phyloP scores from a whole-genome alignment of 2,329 filamentous ascomycete genomes.

The Tolypocladium tropicale region DNA sequence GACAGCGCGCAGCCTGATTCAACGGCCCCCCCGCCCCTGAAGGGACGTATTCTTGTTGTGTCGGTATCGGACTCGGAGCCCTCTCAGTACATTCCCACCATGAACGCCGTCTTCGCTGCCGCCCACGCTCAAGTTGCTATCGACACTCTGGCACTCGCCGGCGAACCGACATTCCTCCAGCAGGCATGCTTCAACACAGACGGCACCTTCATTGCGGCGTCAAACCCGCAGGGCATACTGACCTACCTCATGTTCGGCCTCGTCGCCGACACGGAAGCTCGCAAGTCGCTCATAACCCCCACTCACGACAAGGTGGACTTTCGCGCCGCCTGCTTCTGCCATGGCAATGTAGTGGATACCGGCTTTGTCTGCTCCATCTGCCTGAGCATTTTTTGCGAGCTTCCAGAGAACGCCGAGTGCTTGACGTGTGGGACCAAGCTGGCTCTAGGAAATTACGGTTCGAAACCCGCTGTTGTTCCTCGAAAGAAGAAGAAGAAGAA shows the following conservation, averaged over 20 bases:
- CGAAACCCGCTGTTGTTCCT: conserved; percentile 65
- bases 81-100: conserved; percentile 92
- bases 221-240: conserved; percentile 60
- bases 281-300: conserved; percentile 60
- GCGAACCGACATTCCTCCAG: conserved; percentile 84
- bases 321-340: conserved; percentile 95
- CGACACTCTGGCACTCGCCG: conserved; percentile 79
- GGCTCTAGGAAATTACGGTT: conserved; percentile 64
- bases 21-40: conserved; percentile 20
- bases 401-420: conserved; percentile 54
- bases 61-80: conserved; percentile 80
- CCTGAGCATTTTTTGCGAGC: conserved; percentile 79
- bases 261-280: conserved; percentile 51
- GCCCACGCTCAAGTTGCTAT: conserved; percentile 81
- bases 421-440: conserved; percentile 76
- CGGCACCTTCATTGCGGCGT: conserved; percentile 43
- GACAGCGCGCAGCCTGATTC: conserved; percentile 23
- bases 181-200: conserved; percentile 64
- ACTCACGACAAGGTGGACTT: conserved; percentile 88
- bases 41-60: conserved; percentile 69
- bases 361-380: conserved; percentile 96
- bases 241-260: conserved; percentile 95
- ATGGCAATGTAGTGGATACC: conserved; percentile 79
- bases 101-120: conserved; percentile 97
- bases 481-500: conserved; percentile 70